Conservation (phyloP, 345 rosid species). For the Eucalyptus camaldulensis region DNA sequence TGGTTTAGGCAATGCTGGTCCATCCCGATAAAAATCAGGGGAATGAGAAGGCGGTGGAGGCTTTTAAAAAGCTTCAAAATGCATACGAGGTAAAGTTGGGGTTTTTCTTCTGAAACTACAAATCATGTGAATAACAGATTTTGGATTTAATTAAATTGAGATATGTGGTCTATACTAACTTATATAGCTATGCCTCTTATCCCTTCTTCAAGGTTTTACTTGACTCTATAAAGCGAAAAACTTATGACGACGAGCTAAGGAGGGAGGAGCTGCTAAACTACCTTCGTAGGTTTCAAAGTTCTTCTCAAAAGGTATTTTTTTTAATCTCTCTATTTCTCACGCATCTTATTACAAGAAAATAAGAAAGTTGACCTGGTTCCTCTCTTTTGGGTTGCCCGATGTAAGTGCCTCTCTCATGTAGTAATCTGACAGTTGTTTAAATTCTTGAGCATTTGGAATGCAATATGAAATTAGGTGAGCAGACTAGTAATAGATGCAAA, state of each 20-base stretch:
- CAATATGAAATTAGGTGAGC: neutral
- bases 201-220: slow-evolving; percentile 49
- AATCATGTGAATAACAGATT: neutral
- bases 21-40: slow-evolving; percentile 99
- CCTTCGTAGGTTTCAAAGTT: slow-evolving; percentile 63
- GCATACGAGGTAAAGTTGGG: slow-evolving; percentile 68
- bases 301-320: slow-evolving; percentile 62
- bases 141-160: neutral
- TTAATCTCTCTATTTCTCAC: neutral
- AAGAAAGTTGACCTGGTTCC: neutral
- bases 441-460: neutral
- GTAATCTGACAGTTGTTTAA: neutral
- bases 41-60: slow-evolving; percentile 97
- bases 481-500: neutral
- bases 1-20: slow-evolving; percentile 82
- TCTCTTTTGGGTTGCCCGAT: neutral
- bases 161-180: neutral
- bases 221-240: slow-evolving; percentile 76
- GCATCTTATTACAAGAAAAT: neutral
- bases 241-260: slow-evolving; percentile 86
- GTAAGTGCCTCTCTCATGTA: neutral
- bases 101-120: neutral
- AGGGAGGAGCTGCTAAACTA: slow-evolving; percentile 79
- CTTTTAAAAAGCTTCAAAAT: slow-evolving; percentile 97
- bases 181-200: neutral